A percentile compares a stretch with the other conserved stretches of the same genome.
Evolutionary conservation across 2,329 filamentous ascomycete genomes (phyloP).

Genomic region (Sporothrix euskadiensis): DNA sequence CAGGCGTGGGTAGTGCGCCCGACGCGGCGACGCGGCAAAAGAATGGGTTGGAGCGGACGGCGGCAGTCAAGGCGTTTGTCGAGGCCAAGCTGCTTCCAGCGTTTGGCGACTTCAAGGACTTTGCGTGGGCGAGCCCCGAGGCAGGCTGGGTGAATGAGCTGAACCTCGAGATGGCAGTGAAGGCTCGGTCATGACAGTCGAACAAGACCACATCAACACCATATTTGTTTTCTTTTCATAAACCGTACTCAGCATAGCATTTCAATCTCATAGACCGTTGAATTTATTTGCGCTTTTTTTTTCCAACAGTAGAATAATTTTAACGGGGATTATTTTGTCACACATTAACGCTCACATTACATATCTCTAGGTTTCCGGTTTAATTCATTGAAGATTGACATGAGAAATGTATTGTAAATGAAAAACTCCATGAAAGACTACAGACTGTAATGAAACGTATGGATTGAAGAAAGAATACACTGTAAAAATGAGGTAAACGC

Average conservation of each 20-base stretch:
- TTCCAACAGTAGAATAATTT: not conserved
- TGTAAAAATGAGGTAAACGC: not conserved
- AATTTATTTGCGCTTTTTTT: not conserved
- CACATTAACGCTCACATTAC: not conserved
- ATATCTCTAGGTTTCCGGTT: not conserved
- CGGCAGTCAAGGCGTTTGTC: conserved; percentile 42
- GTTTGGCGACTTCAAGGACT: conserved; percentile 64
- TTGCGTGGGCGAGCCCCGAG: conserved; percentile 46
- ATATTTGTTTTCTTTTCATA: not conserved
- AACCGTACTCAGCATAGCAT: not conserved
- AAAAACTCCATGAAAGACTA: not conserved
- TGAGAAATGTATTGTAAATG: not conserved
- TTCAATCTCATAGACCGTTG: not conserved
- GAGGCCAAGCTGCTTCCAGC: conserved; percentile 53
- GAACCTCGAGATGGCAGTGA: not conserved
- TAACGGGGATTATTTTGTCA: not conserved
- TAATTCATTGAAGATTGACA: not conserved
- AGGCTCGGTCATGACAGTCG: not conserved
- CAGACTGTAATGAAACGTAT: not conserved
- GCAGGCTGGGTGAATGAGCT: conserved; percentile 33
- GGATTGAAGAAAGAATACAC: not conserved
- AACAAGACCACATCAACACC: not conserved
- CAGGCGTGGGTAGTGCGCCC: not conserved
- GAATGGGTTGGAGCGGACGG: conserved; percentile 34
- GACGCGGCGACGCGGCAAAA: conserved; percentile 34